Percentiles rank a stretch among this genome's conserved stretches.
These are phyloP conservation scores for Xylaria scruposa DNA, from an alignment of 495 filamentous ascomycete genomes.

Conservation along the genomic window DNA sequence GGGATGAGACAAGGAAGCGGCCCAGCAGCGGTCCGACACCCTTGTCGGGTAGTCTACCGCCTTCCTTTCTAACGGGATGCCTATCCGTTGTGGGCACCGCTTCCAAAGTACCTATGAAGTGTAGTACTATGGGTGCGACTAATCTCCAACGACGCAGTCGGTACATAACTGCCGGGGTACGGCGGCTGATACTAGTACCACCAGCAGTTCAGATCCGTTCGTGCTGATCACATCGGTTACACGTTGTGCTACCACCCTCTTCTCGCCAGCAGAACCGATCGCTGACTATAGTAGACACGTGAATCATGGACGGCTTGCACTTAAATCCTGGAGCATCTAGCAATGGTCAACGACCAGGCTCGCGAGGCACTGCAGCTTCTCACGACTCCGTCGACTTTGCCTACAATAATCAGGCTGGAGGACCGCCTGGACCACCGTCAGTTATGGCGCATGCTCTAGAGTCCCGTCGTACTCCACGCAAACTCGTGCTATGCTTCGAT, in stretches of 20 bases:
- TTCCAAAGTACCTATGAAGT: neutral
- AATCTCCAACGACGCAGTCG: neutral
- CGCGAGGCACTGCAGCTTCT: constrained; percentile 21
- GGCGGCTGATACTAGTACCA: neutral
- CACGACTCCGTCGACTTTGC: constrained; percentile 2
- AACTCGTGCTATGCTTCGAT: constrained; percentile 84
- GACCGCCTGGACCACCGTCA: neutral
- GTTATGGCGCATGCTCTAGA: constrained; percentile 30
- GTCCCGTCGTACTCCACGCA: constrained; percentile 37
- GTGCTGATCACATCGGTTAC: neutral
- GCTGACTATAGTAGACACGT: neutral
- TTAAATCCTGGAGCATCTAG: constrained; percentile 18
- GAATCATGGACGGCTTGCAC: constrained; percentile 30
- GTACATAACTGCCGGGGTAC: neutral
- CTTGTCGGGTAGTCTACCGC: neutral
- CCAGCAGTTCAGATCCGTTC: neutral
- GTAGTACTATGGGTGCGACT: neutral
- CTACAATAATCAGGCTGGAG: neutral
- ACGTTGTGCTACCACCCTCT: neutral
- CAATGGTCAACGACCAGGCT: neutral
- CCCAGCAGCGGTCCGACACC: neutral
- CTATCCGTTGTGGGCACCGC: neutral
- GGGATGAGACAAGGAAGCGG: neutral
- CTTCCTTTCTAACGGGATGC: neutral
- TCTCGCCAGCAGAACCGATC: neutral